Conservation (phyloP, 2,329 filamentous ascomycete species). For the Microcyclosporella mali region DNA sequence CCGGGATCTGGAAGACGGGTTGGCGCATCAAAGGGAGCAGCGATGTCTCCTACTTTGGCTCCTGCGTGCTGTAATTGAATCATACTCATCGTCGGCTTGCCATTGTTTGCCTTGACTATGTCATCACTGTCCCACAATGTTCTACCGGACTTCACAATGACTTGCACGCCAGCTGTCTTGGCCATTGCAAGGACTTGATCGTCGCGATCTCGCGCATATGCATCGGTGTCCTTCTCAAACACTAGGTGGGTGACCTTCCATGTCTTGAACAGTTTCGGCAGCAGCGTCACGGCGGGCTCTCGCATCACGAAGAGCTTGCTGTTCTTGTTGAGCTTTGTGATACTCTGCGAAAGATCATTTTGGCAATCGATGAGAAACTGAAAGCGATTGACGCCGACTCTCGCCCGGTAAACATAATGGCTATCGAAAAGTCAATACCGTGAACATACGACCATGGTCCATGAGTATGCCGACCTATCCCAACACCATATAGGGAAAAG, state of each 20-base stretch:
- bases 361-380: conserved; percentile 72
- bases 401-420: conserved; percentile 68
- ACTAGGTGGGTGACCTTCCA: conserved; percentile 72
- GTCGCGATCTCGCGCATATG: conserved; percentile 63
- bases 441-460: too few relatives aligned
- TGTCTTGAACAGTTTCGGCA: conserved; percentile 65
- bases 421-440: too few relatives aligned
- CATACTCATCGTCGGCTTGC: conserved; percentile 70
- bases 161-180: conserved; percentile 58
- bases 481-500: conserved; percentile 71
- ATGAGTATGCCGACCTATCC: conserved; percentile 9
- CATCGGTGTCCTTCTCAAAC: conserved; percentile 73
- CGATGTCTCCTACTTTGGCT: conserved; percentile 56
- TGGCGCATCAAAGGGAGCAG: conserved; percentile 56
- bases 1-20: conserved; percentile 58
- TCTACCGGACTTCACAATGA: conserved; percentile 58
- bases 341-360: conserved; percentile 59
- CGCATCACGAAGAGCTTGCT: conserved; percentile 67
- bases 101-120: conserved; percentile 58
- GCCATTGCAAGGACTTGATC: conserved; percentile 54
- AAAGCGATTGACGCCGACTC: conserved; percentile 68
- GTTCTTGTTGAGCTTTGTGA: conserved; percentile 62
- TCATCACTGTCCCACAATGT: conserved; percentile 70
- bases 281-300: conserved; percentile 63
- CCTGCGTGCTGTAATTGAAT: conserved; percentile 58